Evolutionary conservation across 139 green algal species (phyloP).

Genomic region (Asterochloris erici): DNA sequence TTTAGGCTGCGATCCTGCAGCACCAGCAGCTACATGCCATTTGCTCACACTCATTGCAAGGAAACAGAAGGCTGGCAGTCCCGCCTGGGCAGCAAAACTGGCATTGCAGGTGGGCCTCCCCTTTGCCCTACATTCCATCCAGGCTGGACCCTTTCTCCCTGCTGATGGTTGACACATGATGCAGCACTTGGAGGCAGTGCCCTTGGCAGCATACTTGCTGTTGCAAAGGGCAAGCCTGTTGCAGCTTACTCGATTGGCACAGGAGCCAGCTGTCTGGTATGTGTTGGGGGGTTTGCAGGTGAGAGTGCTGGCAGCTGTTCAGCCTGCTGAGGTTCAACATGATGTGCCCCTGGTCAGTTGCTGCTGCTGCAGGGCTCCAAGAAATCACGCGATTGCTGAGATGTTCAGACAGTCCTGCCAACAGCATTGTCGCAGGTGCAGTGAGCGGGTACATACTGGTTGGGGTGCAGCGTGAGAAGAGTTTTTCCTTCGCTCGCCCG

Average conservation of each 20-base stretch:
- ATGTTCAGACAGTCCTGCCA: slow-evolving; percentile 30
- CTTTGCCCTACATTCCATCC: too few relatives aligned
- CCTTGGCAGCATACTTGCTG: background rate
- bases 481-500: background rate
- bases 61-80: too few relatives aligned
- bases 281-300: slow-evolving; percentile 6
- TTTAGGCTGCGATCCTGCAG: too few relatives aligned
- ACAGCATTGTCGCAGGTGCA: slow-evolving; percentile 36
- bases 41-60: too few relatives aligned
- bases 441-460: slow-evolving; percentile 32
- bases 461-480: slow-evolving; percentile 24
- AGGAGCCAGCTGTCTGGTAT: slow-evolving; percentile 12
- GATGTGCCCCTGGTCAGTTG: background rate
- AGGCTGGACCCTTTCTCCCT: too few relatives aligned
- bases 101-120: too few relatives aligned
- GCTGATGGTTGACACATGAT: background rate
- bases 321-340: background rate
- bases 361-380: slow-evolving; percentile 22
- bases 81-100: too few relatives aligned
- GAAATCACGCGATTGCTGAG: slow-evolving; percentile 24
- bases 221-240: background rate
- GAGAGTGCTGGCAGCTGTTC: background rate
- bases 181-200: slow-evolving; percentile 1
- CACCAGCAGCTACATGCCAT: too few relatives aligned
- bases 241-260: background rate